Percentiles rank a stretch among this genome's conserved stretches.
These are phyloP conservation scores for Amanita pallidorosea DNA, from an alignment of 768 basidiomycete genomes.

Conservation along the genomic window DNA sequence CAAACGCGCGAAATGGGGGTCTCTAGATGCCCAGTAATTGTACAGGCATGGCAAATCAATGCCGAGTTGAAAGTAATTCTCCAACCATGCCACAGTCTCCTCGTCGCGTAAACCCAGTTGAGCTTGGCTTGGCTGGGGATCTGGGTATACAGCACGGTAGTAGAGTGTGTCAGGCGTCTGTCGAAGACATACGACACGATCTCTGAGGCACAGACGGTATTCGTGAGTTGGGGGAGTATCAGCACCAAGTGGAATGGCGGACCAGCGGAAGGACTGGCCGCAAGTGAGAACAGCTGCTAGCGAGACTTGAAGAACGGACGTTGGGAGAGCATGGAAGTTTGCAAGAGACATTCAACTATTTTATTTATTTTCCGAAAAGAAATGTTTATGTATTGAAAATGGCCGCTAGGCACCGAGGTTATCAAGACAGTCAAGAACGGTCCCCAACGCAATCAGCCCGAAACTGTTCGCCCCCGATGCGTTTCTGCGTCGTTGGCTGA, in stretches of 20 bases:
- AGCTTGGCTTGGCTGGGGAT: slow-evolving; percentile 22
- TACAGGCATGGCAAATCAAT: slow-evolving; percentile 66
- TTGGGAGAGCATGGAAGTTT: slow-evolving; percentile 48
- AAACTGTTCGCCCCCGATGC: slow-evolving; percentile 55
- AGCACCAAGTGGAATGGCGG: slow-evolving; percentile 31
- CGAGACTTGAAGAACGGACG: slow-evolving; percentile 62
- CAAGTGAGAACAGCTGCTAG: slow-evolving; percentile 69
- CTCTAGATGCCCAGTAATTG: slow-evolving; percentile 59
- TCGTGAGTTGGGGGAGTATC: slow-evolving; percentile 24
- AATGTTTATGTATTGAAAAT: no score
- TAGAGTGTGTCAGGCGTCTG: slow-evolving; percentile 59
- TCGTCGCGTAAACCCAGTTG: slow-evolving; percentile 31
- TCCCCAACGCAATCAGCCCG: slow-evolving; percentile 49
- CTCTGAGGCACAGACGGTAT: slow-evolving; percentile 70
- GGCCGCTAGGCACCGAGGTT: slow-evolving; percentile 8
- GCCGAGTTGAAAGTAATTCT: slow-evolving; percentile 84
- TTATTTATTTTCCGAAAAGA: no score
- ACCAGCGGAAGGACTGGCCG: slow-evolving; percentile 86
- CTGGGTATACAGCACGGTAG: slow-evolving; percentile 64
- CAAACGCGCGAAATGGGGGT: slow-evolving; percentile 62
- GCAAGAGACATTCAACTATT: slow-evolving; percentile 11
- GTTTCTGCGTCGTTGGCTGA: slow-evolving; percentile 29
- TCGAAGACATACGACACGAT: slow-evolving; percentile 76
- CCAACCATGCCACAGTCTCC: slow-evolving; percentile 66
- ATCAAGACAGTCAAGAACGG: slow-evolving; percentile 50